Conservation (phyloP, 2,329 filamentous ascomycete species). For the Sphaerulina vaccinii region DNA sequence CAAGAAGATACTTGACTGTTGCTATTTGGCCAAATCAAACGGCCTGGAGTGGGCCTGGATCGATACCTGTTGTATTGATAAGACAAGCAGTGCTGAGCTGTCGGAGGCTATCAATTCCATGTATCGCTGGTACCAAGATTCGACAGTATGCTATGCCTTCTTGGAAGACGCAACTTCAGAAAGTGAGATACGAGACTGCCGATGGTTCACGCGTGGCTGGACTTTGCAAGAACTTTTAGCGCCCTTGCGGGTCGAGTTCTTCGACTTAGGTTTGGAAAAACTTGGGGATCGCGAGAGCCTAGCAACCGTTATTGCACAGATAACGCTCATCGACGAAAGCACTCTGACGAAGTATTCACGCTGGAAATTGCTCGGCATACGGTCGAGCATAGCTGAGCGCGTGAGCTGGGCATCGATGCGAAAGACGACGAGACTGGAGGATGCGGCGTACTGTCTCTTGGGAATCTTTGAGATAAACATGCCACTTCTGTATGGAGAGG, state of each 20-base stretch:
- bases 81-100: not conserved
- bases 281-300: not conserved
- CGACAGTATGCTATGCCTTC: conserved; percentile 3
- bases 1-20: not conserved
- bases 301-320: not conserved
- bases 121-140: conserved; percentile 1
- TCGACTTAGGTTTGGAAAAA: not conserved
- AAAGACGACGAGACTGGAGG: conserved; percentile 33
- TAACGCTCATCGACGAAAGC: not conserved
- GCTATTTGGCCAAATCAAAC: not conserved
- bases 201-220: too few species aligned
- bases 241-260: not conserved
- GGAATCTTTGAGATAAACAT: conserved; percentile 48
- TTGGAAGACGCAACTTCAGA: conserved; percentile 4
- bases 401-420: not conserved
- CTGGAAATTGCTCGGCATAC: too few species aligned
- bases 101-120: too few species aligned
- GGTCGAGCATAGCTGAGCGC: too few species aligned
- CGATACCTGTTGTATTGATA: conserved; percentile 11
- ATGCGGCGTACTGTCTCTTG: conserved; percentile 47
- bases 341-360: not conserved
- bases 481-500: conserved; percentile 45
- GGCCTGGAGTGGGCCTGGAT: conserved; percentile 1
- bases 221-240: conserved; percentile 6
- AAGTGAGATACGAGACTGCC: too few species aligned